Percentiles rank a stretch among this genome's conserved stretches.
Conservation (phyloP, 306 rosid genomes). For the Geum urbanum region DNA sequence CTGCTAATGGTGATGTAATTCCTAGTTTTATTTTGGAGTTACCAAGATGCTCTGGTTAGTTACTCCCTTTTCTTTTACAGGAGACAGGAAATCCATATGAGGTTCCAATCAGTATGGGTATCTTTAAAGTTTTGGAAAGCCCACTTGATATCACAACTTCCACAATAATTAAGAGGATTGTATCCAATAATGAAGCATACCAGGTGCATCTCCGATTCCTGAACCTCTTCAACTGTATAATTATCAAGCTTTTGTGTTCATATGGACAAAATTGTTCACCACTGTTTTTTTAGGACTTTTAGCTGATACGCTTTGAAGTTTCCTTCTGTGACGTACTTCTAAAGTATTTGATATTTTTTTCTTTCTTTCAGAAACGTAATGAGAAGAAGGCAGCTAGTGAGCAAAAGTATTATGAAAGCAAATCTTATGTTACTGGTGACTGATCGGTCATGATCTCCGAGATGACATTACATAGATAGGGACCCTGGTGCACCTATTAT, state of each 20-base stretch:
- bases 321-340: neutral
- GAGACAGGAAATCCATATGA: slow-evolving; percentile 72
- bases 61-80: slow-evolving; percentile 39
- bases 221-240: neutral
- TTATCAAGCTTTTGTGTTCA: neutral
- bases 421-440: slow-evolving; percentile 62
- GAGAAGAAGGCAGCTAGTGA: slow-evolving; percentile 86
- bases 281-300: neutral
- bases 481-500: slow-evolving; percentile 1
- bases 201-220: slow-evolving; percentile 45
- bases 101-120: slow-evolving; percentile 82
- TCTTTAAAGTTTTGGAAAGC: slow-evolving; percentile 76
- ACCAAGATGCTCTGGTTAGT: slow-evolving; percentile 15
- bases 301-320: neutral
- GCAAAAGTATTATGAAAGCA: slow-evolving; percentile 68
- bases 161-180: slow-evolving; percentile 84
- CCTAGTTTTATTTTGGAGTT: neutral
- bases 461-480: neutral
- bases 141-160: slow-evolving; percentile 77
- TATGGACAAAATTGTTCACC: neutral
- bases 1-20: slow-evolving; percentile 15
- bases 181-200: slow-evolving; percentile 85
- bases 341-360: neutral
- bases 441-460: slow-evolving; percentile 30
- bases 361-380: slow-evolving; percentile 67